Conservation (phyloP, 2,329 filamentous ascomycete genomes). For the Colletotrichum neosansevieriae region DNA sequence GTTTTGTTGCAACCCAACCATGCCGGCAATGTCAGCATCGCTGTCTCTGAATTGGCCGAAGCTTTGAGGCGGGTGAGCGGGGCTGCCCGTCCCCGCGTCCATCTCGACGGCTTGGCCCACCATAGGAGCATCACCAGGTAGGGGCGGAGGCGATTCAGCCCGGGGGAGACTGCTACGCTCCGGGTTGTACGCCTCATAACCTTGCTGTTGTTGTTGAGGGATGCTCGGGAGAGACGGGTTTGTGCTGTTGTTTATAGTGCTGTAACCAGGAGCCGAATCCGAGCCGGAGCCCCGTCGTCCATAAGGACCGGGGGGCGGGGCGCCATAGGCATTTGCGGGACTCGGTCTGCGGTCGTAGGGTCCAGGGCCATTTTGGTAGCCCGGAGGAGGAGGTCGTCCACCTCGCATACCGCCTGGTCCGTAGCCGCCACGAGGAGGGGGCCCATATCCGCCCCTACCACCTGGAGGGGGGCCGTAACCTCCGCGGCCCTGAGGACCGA, state of each 20-base stretch:
- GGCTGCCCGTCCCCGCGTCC: conserved; percentile 75
- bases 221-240: conserved; percentile 54
- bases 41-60: conserved; percentile 69
- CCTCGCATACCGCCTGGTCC: conserved; percentile 50
- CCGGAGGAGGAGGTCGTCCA: conserved; percentile 57
- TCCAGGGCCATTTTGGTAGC: conserved; percentile 53
- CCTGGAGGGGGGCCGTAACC: conserved; percentile 50
- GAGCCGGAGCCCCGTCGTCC: conserved; percentile 50
- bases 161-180: conserved; percentile 63
- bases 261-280: conserved; percentile 54
- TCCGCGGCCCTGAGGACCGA: conserved; percentile 54
- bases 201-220: conserved; percentile 45
- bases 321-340: conserved; percentile 51
- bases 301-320: conserved; percentile 47
- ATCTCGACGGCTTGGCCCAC: conserved; percentile 82
- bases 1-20: conserved; percentile 77
- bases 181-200: conserved; percentile 59
- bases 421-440: conserved; percentile 52
- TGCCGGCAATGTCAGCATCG: conserved; percentile 78
- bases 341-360: conserved; percentile 55
- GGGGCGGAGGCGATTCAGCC: conserved; percentile 74
- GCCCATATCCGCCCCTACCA: conserved; percentile 61
- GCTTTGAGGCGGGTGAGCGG: conserved; percentile 55
- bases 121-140: conserved; percentile 58
- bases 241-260: conserved; percentile 46